Percentiles rank a stretch among this genome's conserved stretches.
Evolutionary conservation across 2,329 filamentous ascomycete genomes (phyloP).

Genomic region (Aureobasidium subglaciale): DNA sequence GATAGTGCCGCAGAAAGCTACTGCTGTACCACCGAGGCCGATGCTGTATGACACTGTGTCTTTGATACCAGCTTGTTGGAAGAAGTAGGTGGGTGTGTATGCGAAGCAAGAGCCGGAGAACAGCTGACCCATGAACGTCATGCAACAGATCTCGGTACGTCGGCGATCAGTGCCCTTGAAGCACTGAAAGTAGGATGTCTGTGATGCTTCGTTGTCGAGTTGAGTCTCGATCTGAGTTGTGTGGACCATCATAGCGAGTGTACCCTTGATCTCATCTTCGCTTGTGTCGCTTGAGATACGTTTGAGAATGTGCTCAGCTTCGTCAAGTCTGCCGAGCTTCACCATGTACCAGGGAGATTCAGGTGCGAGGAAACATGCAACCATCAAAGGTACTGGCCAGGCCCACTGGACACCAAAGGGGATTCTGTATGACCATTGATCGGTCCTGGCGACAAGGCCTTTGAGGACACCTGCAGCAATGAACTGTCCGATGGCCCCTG

Average conservation of each 20-base stretch:
- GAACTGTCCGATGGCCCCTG: constrained; percentile 51
- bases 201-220: constrained; percentile 13
- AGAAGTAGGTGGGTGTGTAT: constrained; percentile 31
- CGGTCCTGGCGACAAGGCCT: constrained; percentile 27
- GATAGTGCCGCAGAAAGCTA: constrained; percentile 37
- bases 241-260: constrained; percentile 32
- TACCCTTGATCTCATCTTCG: constrained; percentile 19
- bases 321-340: constrained; percentile 27
- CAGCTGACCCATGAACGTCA: constrained; percentile 38
- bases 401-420: constrained; percentile 42
- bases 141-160: constrained; percentile 38
- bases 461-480: constrained; percentile 40
- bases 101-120: constrained; percentile 37
- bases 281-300: constrained; percentile 24
- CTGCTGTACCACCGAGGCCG: constrained; percentile 30
- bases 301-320: constrained; percentile 30
- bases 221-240: constrained; percentile 30
- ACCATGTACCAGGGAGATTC: constrained; percentile 33
- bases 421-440: constrained; percentile 37
- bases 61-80: constrained; percentile 36
- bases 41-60: constrained; percentile 35
- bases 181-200: constrained; percentile 35
- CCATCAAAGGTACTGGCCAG: constrained; percentile 35
- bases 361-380: constrained; percentile 27
- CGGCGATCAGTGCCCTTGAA: constrained; percentile 37